phyloP scores from a whole-genome alignment of 306 rosid species.

The Quercus agrifolia region DNA sequence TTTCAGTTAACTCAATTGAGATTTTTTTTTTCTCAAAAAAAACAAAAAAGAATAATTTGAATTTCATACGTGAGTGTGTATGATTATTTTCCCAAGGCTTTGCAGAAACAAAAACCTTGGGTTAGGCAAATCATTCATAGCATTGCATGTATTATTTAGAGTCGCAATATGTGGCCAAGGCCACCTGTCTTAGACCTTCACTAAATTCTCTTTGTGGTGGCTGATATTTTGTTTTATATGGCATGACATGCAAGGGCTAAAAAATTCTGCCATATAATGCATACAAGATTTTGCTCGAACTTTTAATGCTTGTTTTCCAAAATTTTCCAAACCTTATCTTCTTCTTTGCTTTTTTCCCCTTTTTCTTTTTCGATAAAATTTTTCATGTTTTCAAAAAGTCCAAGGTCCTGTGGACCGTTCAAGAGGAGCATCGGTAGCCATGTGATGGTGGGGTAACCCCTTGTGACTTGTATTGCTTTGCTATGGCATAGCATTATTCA shows the following conservation, averaged over 20 bases:
- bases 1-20: too few species aligned
- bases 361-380: not conserved
- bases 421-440: slow-evolving; percentile 7
- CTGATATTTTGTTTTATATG: not conserved
- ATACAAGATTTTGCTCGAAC: not conserved
- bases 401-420: not conserved
- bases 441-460: slow-evolving; percentile 26
- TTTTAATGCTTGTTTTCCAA: not conserved
- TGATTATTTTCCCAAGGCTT: too few species aligned
- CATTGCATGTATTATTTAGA: too few species aligned
- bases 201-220: not conserved
- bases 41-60: too few species aligned
- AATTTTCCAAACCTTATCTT: not conserved
- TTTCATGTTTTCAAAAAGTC: not conserved
- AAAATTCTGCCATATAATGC: not conserved
- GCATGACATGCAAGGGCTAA: not conserved
- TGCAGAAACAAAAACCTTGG: too few species aligned
- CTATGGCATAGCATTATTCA: not conserved
- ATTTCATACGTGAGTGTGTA: too few species aligned
- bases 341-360: not conserved
- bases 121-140: too few species aligned
- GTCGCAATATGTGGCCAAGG: not conserved
- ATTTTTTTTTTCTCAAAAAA: too few species aligned
- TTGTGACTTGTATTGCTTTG: not conserved
- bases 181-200: not conserved